Evolutionary conservation across 2,329 filamentous ascomycete species (phyloP), one percentile per base, ranked within the genome.

Genomic region (Aspergillus costaricaensis): DNA sequence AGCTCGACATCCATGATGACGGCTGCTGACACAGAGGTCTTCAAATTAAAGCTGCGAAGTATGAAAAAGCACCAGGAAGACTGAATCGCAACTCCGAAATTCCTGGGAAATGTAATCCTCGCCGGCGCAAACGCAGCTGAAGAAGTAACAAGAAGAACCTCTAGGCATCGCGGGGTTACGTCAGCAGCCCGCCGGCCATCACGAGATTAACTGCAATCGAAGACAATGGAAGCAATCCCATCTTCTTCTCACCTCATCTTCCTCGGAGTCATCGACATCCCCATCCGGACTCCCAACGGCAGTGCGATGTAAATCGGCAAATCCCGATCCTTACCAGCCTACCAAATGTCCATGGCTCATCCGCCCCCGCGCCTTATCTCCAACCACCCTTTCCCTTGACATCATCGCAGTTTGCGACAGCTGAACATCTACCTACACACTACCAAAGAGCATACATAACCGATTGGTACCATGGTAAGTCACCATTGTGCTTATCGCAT

Each of bases 1-100:
- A 94, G 81, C 69, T 91, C 83, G 53, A 94, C 88, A 60, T 92
- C 88, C 89, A 92, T 92, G 17, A 41, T 66, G 55, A 38, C 19
- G 53, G 57, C 53, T 51, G 57, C 53, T 51, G 30, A 39, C 55
- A 17, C 23, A 12, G 32, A 12, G 32, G 32, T 15, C 32, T 36
- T 36, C 32, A 12, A 36, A 36, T 5, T 5, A 36, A 36, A 2
- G 32, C 32, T 36, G 12, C 32, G 32, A 12, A 2, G 32, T 36
- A 36, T 36, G 4, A 15, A 5, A 15, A 5, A 36, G 32, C 32
- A 15, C 32, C 32, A 30, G 8, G 8, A 55, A 25, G 19, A 43
- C 14, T 19, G 14, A 47, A 52, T 30, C 15, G 15, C 50, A 36
- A 30, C 41, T 14, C 17, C 19, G 10, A 23, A 7, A 44, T 21